Evolutionary conservation across 176 grass and related monocot species (phyloP).

Genomic region (Oryza glumipatula): DNA sequence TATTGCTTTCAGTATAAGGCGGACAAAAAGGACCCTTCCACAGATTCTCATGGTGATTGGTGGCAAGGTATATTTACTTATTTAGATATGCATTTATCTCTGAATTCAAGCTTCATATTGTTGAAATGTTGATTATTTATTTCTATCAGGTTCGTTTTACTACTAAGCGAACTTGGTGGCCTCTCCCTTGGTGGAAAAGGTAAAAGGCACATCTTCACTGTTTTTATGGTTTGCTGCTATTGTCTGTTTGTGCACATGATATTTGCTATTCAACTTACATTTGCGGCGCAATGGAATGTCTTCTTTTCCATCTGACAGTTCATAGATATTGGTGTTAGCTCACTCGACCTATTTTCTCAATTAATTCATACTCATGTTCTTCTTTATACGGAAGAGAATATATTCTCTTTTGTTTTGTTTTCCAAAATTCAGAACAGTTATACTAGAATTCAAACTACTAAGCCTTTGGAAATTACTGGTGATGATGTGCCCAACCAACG

Average conservation of each 20-base stretch:
- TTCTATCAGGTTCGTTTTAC: constrained; percentile 80
- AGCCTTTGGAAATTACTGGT: constrained; percentile 13
- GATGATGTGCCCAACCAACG: neutral
- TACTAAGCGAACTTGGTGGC: constrained; percentile 60
- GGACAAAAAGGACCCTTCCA: constrained; percentile 57
- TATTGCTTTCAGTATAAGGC: constrained; percentile 56
- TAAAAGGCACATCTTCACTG: constrained; percentile 33
- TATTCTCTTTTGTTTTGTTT: constrained; percentile 21
- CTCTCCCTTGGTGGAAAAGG: constrained; percentile 45
- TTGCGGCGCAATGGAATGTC: neutral
- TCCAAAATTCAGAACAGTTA: constrained; percentile 36
- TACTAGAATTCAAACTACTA: constrained; percentile 13
- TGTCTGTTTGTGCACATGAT: neutral
- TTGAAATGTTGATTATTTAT: constrained; percentile 37
- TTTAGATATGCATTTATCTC: constrained; percentile 6
- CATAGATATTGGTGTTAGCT: constrained; percentile 3
- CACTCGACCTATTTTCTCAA: neutral
- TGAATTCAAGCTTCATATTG: constrained; percentile 8
- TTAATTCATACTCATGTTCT: constrained; percentile 2
- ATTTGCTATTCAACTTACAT: constrained; percentile 16
- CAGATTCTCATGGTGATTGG: constrained; percentile 91
- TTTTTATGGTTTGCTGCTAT: neutral
- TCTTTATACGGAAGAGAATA: constrained; percentile 14
- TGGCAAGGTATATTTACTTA: constrained; percentile 81
- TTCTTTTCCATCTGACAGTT: constrained; percentile 24